Evolutionary conservation across 345 rosid species (phyloP).

Genomic region (Sonneratia alba): DNA sequence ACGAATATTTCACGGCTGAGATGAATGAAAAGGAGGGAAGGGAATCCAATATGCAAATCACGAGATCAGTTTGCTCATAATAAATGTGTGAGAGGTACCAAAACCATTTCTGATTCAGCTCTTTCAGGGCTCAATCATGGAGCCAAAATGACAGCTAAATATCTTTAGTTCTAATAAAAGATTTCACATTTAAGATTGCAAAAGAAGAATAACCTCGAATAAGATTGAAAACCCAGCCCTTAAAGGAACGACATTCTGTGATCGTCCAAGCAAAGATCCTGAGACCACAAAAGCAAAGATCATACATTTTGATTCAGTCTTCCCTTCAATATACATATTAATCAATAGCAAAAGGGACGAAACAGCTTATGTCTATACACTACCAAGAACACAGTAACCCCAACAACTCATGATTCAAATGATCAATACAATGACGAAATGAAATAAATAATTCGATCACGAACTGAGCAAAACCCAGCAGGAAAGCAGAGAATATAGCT

Average conservation of each 20-base stretch:
- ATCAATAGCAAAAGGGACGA: not conserved
- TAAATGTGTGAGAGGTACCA: slow-evolving; percentile 28
- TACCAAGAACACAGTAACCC: not conserved
- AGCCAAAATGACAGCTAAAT: not conserved
- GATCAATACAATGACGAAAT: not conserved
- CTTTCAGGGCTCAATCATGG: slow-evolving; percentile 8
- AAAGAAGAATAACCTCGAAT: not conserved
- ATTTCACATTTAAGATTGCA: not conserved
- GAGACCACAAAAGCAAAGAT: not conserved
- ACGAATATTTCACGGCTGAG: slow-evolving; percentile 18
- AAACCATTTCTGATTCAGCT: slow-evolving; percentile 13
- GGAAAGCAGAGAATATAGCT: not conserved
- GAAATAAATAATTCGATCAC: not conserved
- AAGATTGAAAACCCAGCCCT: not conserved
- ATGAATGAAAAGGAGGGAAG: slow-evolving; percentile 12
- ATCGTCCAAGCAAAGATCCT: not conserved
- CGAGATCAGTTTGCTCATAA: slow-evolving; percentile 33
- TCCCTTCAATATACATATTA: not conserved
- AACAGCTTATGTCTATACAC: not conserved
- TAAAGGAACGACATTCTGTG: not conserved
- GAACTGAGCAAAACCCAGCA: not conserved
- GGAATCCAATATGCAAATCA: slow-evolving; percentile 20
- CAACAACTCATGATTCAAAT: not conserved
- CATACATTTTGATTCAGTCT: not conserved
- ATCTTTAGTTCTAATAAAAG: not conserved